Evolutionary conservation across 371 early-diverging fungal genomes (phyloP).

Genomic region (Zopfochytrium polystomum): DNA sequence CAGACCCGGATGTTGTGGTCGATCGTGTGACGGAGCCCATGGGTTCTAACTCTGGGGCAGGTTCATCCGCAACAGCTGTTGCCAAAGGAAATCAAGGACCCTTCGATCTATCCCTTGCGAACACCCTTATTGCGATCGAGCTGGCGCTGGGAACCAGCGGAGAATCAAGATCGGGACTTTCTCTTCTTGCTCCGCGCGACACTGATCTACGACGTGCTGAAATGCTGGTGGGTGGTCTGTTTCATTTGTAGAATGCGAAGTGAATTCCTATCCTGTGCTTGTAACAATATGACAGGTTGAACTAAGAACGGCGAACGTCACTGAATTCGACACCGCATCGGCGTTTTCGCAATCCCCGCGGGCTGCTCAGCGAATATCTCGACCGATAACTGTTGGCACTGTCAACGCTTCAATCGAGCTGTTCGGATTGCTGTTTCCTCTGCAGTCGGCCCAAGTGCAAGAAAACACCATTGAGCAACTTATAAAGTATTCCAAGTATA

Average conservation of each 20-base stretch:
- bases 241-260: too few relatives aligned
- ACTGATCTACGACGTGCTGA: conserved; percentile 37
- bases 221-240: neutral
- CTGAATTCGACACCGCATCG: conserved; percentile 28
- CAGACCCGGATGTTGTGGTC: conserved; percentile 34
- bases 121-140: neutral
- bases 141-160: neutral
- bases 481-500: conserved; percentile 61
- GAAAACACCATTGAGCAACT: conserved; percentile 73
- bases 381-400: conserved; percentile 22
- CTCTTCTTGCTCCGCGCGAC: conserved; percentile 22
- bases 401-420: conserved; percentile 69
- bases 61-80: neutral
- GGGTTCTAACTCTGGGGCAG: neutral
- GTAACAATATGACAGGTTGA: neutral
- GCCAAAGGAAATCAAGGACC: neutral
- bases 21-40: neutral
- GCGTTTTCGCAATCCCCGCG: too few relatives aligned
- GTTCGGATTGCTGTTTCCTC: conserved; percentile 62
- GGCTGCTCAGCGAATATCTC: too few relatives aligned
- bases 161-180: conserved; percentile 9
- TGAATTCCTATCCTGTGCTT: neutral
- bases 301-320: neutral
- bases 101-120: neutral
- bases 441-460: conserved; percentile 50